Conservation (phyloP, 2,329 filamentous ascomycete species). For the Westerdykella sp. region DNA sequence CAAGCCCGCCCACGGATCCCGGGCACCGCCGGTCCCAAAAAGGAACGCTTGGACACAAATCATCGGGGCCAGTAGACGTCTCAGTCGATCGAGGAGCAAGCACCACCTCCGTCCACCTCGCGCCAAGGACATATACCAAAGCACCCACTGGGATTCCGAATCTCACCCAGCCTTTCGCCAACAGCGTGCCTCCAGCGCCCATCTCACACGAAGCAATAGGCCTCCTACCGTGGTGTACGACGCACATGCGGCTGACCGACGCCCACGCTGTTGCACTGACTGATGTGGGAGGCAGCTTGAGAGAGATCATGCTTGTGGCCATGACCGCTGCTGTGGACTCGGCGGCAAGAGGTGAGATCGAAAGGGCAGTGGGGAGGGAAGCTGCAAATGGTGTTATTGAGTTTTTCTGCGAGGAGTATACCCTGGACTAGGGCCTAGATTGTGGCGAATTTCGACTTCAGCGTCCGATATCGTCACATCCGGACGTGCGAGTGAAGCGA, state of each 20-base stretch:
- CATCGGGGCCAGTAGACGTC: slow-evolving; percentile 2
- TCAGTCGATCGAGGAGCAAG: not conserved
- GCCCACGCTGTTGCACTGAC: slow-evolving; percentile 26
- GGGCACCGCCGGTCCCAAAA: no score
- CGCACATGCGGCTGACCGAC: slow-evolving; percentile 12
- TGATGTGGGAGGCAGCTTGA: slow-evolving; percentile 28
- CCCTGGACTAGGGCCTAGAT: slow-evolving; percentile 2
- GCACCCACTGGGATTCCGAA: not conserved
- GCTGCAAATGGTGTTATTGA: slow-evolving; percentile 18
- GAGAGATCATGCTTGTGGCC: slow-evolving; percentile 26
- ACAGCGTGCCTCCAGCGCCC: not conserved
- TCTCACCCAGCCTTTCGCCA: not conserved
- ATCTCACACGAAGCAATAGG: slow-evolving; percentile 10
- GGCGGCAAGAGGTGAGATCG: slow-evolving; percentile 9
- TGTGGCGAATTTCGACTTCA: no score
- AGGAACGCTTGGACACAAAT: not conserved
- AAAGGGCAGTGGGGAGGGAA: slow-evolving; percentile 17
- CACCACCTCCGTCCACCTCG: not conserved
- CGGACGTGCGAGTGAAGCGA: no score
- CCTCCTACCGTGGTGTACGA: slow-evolving; percentile 29
- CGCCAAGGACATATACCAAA: not conserved
- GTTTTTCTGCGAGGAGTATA: slow-evolving; percentile 32
- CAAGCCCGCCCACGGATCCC: no score
- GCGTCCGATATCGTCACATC: no score
- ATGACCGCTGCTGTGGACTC: slow-evolving; percentile 16